These are phyloP conservation scores for Blastocystis sp. DNA, from an alignment of 352 stramenopile species.

Conservation along the genomic window DNA sequence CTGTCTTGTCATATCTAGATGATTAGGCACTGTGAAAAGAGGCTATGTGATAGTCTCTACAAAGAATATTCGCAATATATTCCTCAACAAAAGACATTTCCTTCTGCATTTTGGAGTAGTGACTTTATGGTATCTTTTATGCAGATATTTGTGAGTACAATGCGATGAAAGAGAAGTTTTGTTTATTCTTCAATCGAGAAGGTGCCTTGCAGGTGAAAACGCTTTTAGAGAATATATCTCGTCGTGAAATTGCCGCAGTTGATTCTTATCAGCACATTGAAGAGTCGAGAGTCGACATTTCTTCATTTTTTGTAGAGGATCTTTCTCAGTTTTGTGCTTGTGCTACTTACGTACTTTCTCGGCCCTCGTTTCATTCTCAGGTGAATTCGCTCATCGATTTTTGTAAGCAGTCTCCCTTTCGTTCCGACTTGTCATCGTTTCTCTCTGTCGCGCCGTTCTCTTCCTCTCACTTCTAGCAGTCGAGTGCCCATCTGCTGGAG, in stretches of 20 bases:
- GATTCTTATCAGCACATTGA: neutral
- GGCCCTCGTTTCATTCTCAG: neutral
- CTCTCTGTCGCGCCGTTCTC: neutral
- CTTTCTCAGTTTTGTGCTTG: neutral
- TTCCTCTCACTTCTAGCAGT: neutral
- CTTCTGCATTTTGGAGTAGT: slow-evolving; percentile 11
- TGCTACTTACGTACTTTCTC: neutral
- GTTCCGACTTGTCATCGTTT: neutral
- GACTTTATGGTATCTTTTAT: neutral
- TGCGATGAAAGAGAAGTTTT: neutral
- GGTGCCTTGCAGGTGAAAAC: neutral
- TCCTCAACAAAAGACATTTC: neutral
- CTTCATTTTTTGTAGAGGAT: slow-evolving; percentile 1
- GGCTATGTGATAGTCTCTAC: neutral
- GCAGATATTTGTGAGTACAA: neutral
- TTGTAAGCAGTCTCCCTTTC: neutral
- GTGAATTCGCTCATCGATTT: neutral
- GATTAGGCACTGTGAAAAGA: slow-evolving; percentile 9
- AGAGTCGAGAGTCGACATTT: neutral
- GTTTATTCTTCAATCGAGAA: slow-evolving; percentile 8
- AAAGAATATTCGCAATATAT: neutral
- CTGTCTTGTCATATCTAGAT: neutral
- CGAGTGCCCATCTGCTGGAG: neutral
- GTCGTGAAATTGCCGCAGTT: neutral
- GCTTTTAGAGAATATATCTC: neutral